Evolutionary conservation across 108 stramenopile species (phyloP), one percentile per base, ranked within the genome.

Genomic region (Poteriospumella lacustris): DNA sequence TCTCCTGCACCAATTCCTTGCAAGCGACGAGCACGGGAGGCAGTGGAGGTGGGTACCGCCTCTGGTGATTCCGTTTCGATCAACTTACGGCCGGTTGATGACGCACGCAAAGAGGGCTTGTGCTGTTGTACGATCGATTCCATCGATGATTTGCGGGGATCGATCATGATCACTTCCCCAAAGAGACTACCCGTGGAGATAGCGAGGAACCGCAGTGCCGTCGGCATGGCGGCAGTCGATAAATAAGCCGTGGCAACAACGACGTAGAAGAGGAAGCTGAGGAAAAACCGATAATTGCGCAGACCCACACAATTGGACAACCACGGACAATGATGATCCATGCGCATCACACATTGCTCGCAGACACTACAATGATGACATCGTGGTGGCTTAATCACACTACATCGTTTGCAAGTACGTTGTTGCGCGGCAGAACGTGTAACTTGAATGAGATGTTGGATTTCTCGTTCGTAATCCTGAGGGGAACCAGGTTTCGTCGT

Each of bases 321-420:
- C 38, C 36, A 60, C 26, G 62, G 76, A 26, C 60, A 77, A 52
- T 47, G 38, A 47, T 39, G 44, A 43, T 58, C 76, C 60, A 68
- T 79, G 5, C 59, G 58, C 47, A 68, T 41, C 39, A 68, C 47
- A 39, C 78, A 79, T 41, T 3, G 24, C 26, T 68, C 33, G 40
- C 78, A 79, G 19, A 79, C 42, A 12, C 67, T 3, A 68, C 78
- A 79, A 47, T 79, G 78, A 47, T 79, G 78, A 2, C 2, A 12
- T 41, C 78, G 34, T 28, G 1, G n/a, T 0, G 78, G 78, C 52
- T 68, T 79, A 42, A 68, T 9, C 0, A 44, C 19, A 3, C 38
- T 2, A 39, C 78, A 79, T 75, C 36, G 28, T 64, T 64, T 64
- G 36, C 60, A 64, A 31, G 9, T 9, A 31, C 24, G 60, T 31